Conservation (phyloP, 768 basidiomycete species). For the Mycena haematopus region DNA sequence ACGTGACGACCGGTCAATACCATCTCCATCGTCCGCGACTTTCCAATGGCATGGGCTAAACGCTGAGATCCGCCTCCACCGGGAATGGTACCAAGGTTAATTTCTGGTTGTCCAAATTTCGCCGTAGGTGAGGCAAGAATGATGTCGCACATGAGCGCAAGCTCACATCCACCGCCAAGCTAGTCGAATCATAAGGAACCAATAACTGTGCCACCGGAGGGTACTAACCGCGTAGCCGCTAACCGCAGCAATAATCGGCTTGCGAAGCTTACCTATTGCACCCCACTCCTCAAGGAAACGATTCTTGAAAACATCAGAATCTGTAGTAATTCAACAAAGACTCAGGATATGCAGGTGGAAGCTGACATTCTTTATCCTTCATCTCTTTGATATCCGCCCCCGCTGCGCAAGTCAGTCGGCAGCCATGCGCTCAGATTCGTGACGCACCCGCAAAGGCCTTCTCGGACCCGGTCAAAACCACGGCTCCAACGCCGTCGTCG, state of each 20-base stretch:
- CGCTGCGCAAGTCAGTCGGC: constrained; percentile 52
- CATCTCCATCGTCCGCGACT: constrained; percentile 94
- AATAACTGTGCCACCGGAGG: neutral
- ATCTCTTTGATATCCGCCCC: constrained; percentile 99
- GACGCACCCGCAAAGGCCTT: constrained; percentile 89
- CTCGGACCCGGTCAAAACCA: constrained; percentile 92
- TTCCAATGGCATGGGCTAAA: constrained; percentile 84
- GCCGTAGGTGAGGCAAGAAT: constrained; percentile 90
- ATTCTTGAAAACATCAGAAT: constrained; percentile 84
- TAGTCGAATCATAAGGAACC: constrained; percentile 37
- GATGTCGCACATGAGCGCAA: constrained; percentile 96
- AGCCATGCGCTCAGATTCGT: neutral
- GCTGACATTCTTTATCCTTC: constrained; percentile 91
- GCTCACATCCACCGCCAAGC: constrained; percentile 97
- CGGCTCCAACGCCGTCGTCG: constrained; percentile 77
- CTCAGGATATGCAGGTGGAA: constrained; percentile 1
- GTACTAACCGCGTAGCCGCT: constrained; percentile 89
- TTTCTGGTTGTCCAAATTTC: constrained; percentile 95
- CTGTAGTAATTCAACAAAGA: constrained; percentile 43
- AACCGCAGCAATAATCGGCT: constrained; percentile 96
- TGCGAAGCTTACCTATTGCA: constrained; percentile 71
- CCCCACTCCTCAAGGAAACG: constrained; percentile 91
- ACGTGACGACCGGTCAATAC: constrained; percentile 87
- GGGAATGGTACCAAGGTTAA: constrained; percentile 93
- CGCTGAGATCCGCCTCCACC: constrained; percentile 96